Evolutionary conservation across 2,329 filamentous ascomycete genomes (phyloP), one percentile per base, ranked within the genome.

Genomic region (Aspergillus nomiae): DNA sequence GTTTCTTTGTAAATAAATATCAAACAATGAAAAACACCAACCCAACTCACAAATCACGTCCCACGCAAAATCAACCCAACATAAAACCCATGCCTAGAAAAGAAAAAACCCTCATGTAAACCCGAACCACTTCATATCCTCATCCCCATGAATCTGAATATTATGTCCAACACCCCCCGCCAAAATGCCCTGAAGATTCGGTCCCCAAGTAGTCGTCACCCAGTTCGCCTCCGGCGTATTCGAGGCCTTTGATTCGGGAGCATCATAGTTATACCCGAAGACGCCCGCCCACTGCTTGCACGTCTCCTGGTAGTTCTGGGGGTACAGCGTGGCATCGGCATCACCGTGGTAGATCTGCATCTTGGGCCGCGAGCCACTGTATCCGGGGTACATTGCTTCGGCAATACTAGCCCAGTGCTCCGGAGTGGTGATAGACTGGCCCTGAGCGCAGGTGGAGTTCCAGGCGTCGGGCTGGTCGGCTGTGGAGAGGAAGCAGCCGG

Each of bases 331-430:
- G 12, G 73, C 73, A 70, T 88, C 86, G 3, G 71, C 73, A 43
- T 80, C 82, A 46, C 86, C 86, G 70, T 88, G 86, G 77, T 83
- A 87, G 70, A 87, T 81, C 71, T 86, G 83, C 81, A 88, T 84
- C 60, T 79, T 81, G 2, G 86, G 85, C 2, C 84, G 77, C 0
- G 78, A 60, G 3, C 85, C 84, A 19, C 74, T 76, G 69, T 86
- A 71, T 2, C 67, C 70, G 11, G 70, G 60, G 34, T 72, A 63
- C 70, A 72, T 72, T 12, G 59, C 63, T 16, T 67, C 30, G 14
- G 68, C 70, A 26, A 72, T 61, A 11, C 38, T 43, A 3, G 64
- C 67, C 70, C 70, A 72, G 58, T 63, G 50, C 57, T 67, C 60
- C 0, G 69, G 70, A 2, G 70, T 67, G 24, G 62, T 65, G 58